Evolutionary conservation across 208 protist genomes (phyloP).

Genomic region (Zelonia costaricensis): DNA sequence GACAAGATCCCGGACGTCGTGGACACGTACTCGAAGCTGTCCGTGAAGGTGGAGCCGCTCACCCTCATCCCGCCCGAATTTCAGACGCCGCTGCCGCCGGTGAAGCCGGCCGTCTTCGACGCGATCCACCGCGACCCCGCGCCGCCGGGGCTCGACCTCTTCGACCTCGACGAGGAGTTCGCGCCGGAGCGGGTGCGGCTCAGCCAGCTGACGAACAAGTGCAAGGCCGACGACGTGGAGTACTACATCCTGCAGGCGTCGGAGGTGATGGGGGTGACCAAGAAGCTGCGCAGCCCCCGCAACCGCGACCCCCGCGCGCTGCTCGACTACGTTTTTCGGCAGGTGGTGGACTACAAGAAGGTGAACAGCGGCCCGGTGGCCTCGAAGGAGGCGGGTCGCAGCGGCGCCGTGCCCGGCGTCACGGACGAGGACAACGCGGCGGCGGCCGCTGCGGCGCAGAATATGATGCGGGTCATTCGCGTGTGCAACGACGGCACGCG

Average conservation of each 20-base stretch:
- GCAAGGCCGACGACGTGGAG: slow-evolving; percentile 91
- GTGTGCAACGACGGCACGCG: slow-evolving; percentile 45
- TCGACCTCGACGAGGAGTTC: slow-evolving; percentile 97
- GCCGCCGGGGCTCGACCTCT: slow-evolving; percentile 94
- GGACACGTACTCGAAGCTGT: slow-evolving; percentile 89
- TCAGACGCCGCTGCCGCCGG: slow-evolving; percentile 93
- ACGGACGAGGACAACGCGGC: slow-evolving; percentile 17
- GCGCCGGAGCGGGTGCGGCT: slow-evolving; percentile 94
- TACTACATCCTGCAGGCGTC: slow-evolving; percentile 94
- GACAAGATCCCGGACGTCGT: slow-evolving; percentile 93
- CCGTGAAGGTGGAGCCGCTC: slow-evolving; percentile 94
- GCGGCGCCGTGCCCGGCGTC: background rate
- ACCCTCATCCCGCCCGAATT: slow-evolving; percentile 96
- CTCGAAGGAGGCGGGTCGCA: slow-evolving; percentile 6
- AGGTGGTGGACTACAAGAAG: slow-evolving; percentile 94
- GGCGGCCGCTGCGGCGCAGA: slow-evolving; percentile 44
- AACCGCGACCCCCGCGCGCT: slow-evolving; percentile 89
- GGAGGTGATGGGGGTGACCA: slow-evolving; percentile 94
- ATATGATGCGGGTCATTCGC: slow-evolving; percentile 85
- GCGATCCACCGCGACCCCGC: slow-evolving; percentile 92
- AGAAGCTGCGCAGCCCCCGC: slow-evolving; percentile 87
- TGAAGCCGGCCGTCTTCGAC: slow-evolving; percentile 94
- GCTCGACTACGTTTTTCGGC: slow-evolving; percentile 92
- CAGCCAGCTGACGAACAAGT: slow-evolving; percentile 97
- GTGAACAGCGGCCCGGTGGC: slow-evolving; percentile 40